These are phyloP conservation scores for Amanita thiersii DNA, from an alignment of 768 basidiomycete genomes.

Conservation along the genomic window DNA sequence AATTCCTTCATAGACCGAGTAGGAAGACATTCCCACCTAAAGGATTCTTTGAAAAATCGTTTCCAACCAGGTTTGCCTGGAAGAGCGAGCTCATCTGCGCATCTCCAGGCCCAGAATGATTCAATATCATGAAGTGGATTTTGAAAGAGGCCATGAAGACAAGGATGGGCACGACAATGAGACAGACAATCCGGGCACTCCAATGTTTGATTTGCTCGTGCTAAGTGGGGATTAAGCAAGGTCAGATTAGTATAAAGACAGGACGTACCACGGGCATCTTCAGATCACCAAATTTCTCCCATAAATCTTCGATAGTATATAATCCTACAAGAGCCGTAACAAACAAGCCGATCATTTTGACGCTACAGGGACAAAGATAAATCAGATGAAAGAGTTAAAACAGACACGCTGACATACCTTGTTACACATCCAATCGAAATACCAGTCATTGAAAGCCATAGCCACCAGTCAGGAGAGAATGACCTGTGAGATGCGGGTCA, in stretches of 20 bases:
- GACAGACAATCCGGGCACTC: conserved; percentile 74
- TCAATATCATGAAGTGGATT: conserved; percentile 90
- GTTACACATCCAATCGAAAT: conserved; percentile 92
- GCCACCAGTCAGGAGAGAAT: conserved; percentile 96
- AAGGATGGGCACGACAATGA: conserved; percentile 84
- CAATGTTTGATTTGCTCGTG: conserved; percentile 86
- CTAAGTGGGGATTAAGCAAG: conserved; percentile 28
- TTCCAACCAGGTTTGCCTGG: conserved; percentile 92
- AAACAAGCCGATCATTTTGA: conserved; percentile 96
- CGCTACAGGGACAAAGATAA: conserved; percentile 34
- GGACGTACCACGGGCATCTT: conserved; percentile 77
- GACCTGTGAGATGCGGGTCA: conserved; percentile 40
- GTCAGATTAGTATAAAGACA: conserved; percentile 5
- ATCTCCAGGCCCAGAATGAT: conserved; percentile 92
- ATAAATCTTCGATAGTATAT: conserved; percentile 96
- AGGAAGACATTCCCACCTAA: conserved; percentile 44
- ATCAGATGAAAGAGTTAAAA: neutral
- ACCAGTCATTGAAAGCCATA: conserved; percentile 92
- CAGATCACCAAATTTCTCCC: conserved; percentile 97
- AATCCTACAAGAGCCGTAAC: conserved; percentile 91
- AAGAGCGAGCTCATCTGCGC: conserved; percentile 98
- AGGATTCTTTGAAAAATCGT: conserved; percentile 88
- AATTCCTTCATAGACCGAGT: neutral
- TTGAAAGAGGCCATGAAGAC: conserved; percentile 96
- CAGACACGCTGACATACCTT: conserved; percentile 39